A percentile compares a stretch with the other conserved stretches of the same genome.
These are phyloP conservation scores for Alternaria panax DNA, from an alignment of 2,329 filamentous ascomycete species.

Conservation along the genomic window DNA sequence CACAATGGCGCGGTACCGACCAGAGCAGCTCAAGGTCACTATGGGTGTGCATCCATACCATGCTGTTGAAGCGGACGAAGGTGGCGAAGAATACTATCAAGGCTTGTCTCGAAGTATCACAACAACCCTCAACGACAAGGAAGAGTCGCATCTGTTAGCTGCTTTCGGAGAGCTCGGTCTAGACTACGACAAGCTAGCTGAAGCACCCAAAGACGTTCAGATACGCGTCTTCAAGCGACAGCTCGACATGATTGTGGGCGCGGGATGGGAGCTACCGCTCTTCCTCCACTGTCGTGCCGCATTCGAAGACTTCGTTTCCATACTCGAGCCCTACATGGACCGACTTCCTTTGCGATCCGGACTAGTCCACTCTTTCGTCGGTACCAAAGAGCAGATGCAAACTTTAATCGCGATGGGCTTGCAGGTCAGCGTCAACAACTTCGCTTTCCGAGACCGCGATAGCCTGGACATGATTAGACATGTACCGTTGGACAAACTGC, in stretches of 20 bases:
- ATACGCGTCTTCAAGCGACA: conserved; percentile 53
- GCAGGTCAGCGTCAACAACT: conserved; percentile 60
- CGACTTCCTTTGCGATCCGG: conserved; percentile 45
- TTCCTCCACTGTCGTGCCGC: conserved; percentile 55
- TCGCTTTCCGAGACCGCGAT: conserved; percentile 53
- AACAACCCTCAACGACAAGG: conserved; percentile 22
- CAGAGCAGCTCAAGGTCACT: conserved; percentile 53
- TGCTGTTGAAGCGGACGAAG: conserved; percentile 53
- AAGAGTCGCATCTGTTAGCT: conserved; percentile 40
- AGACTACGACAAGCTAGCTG: conserved; percentile 58
- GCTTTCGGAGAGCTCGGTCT: conserved; percentile 61
- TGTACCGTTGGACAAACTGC: conserved; percentile 52
- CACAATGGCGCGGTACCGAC: conserved; percentile 28
- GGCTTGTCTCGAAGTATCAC: conserved; percentile 34
- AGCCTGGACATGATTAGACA: conserved; percentile 54
- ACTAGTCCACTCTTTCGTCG: conserved; percentile 54
- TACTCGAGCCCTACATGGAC: conserved; percentile 52
- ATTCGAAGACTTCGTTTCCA: conserved; percentile 54
- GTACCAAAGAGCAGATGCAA: conserved; percentile 52
- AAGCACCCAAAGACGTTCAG: conserved; percentile 54
- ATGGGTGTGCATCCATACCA: conserved; percentile 62
- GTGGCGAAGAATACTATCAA: conserved; percentile 35
- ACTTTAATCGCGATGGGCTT: conserved; percentile 50
- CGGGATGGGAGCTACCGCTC: conserved; percentile 49
- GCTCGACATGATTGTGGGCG: conserved; percentile 50